Base-by-base conservation (phyloP, 2,329 filamentous ascomycete genomes). In the Exophiala spinifera region DNA sequence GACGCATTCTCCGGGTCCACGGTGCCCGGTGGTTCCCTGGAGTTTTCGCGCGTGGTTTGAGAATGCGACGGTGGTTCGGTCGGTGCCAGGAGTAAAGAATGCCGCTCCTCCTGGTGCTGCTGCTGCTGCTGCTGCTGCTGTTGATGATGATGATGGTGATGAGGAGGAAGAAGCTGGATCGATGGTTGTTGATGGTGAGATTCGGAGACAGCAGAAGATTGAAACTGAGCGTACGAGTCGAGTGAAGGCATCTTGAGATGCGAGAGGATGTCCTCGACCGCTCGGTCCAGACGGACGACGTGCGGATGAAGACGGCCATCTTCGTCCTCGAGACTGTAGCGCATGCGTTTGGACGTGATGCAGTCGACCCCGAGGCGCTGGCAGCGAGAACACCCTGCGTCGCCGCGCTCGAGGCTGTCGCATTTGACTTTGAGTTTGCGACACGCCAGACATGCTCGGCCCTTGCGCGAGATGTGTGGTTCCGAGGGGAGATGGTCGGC, bases 371-470 rank as follows among this genome's bases (percentile, higher is more conserved):
- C 57, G 11, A 64, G 48, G 17, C 62, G 51, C 45, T 63, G 62
- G 47, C 62, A 64, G 50, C 62, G 39, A n/a, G 62, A 64, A 49
- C 62, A 64, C 8, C 62, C 62, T 7, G 61, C 40, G 37, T 60
- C 54, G 6, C 62, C 62, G 14, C 59, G 58, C 42, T 64, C 62
- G 21, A 61, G 57, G 34, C 53, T 56, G 57, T 64, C 62, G 43
- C 62, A 64, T 51, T 64, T 64, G 37, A 64, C 61, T 37, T 63
- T 64, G 19, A 64, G 48, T 42, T 64, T 64, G 33, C 62, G 59
- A 43, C 62, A 64, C 3, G 62, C 56, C 10, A 64, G 51, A 56
- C 62, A 64, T 20, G 62, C 62, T 17, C 62, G 56, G 14, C 62
- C 62, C 54, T 64, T 64, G 36, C 61, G 58, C 21, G 62, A 59